Conservation (phyloP, 2,329 filamentous ascomycete species). For the Pseudocercospora cruenta region DNA sequence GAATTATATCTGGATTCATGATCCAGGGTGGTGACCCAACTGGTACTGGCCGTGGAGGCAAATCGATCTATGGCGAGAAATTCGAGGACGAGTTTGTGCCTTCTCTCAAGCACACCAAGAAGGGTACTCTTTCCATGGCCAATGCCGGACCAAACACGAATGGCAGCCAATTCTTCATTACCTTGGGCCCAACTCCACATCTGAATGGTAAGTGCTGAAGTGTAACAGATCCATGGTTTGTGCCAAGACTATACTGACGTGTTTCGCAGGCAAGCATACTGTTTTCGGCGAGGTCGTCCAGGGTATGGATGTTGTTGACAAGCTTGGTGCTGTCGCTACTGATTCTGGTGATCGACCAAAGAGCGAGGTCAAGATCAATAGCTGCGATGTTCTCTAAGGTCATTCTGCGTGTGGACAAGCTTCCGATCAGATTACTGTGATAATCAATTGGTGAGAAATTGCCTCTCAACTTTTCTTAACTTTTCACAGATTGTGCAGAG, state of each 20-base stretch:
- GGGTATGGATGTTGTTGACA: constrained; percentile 86
- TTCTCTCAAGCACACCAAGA: constrained; percentile 71
- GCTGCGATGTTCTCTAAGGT: constrained; percentile 32
- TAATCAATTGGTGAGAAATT: too few relatives aligned
- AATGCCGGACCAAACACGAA: constrained; percentile 92
- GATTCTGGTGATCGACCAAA: constrained; percentile 76
- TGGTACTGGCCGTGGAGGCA: constrained; percentile 63
- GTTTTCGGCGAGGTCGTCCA: constrained; percentile 90
- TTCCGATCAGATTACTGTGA: too few relatives aligned
- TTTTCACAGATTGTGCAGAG: too few relatives aligned
- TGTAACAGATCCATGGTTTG: not conserved
- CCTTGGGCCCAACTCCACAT: constrained; percentile 64
- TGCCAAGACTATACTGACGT: constrained; percentile 13
- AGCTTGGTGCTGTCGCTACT: constrained; percentile 86
- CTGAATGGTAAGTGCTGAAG: constrained; percentile 53
- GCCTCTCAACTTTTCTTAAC: too few relatives aligned
- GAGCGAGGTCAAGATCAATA: constrained; percentile 75
- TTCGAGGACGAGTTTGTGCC: constrained; percentile 92
- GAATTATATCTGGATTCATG: constrained; percentile 85
- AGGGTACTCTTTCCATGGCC: constrained; percentile 89
- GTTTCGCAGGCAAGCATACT: constrained; percentile 74
- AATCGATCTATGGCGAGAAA: constrained; percentile 78
- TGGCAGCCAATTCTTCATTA: constrained; percentile 97
- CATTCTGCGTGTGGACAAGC: too few relatives aligned
- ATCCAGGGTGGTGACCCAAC: constrained; percentile 66